Percentiles rank a stretch among this genome's conserved stretches.
phyloP scores from a whole-genome alignment of 768 basidiomycete species.

The Rhodosporidiobolus sp. region DNA sequence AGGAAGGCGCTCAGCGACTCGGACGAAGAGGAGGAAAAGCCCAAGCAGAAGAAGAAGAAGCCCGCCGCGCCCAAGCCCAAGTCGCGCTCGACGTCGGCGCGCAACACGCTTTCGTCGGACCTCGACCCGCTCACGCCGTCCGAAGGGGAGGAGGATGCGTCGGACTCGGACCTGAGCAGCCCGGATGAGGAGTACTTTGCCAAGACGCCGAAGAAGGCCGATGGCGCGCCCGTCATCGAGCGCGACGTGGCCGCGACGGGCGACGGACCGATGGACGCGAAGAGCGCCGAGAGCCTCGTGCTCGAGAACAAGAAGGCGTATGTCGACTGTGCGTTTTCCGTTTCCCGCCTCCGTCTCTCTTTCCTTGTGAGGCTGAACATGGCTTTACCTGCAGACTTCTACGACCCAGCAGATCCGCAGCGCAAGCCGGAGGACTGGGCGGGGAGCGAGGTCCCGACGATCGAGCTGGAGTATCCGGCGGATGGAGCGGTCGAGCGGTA shows the following conservation, averaged over 20 bases:
- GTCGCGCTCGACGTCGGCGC: neutral
- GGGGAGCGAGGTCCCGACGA: conserved; percentile 12
- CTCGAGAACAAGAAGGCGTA: conserved; percentile 12
- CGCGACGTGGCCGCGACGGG: neutral
- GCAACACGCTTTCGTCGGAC: neutral
- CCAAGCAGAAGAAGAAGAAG: neutral
- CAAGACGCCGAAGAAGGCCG: neutral
- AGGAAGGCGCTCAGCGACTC: neutral
- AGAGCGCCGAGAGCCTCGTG: conserved; percentile 23
- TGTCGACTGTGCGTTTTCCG: conserved; percentile 6
- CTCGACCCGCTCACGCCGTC: conserved; percentile 12
- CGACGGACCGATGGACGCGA: neutral
- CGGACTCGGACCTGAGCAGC: neutral
- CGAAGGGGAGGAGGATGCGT: neutral
- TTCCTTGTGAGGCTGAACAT: neutral
- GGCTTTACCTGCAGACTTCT: conserved; percentile 13
- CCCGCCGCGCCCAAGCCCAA: neutral
- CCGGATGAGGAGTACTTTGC: conserved; percentile 22
- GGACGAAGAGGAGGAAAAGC: neutral
- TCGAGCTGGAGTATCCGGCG: conserved; percentile 41
- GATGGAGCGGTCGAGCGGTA: conserved; percentile 28
- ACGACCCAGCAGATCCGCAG: conserved; percentile 14
- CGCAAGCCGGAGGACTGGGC: conserved; percentile 16
- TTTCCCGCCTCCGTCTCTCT: no score
- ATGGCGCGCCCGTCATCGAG: conserved; percentile 9